These are phyloP conservation scores for Eucalyptus grandis DNA, from an alignment of 345 rosid genomes.

Conservation along the genomic window DNA sequence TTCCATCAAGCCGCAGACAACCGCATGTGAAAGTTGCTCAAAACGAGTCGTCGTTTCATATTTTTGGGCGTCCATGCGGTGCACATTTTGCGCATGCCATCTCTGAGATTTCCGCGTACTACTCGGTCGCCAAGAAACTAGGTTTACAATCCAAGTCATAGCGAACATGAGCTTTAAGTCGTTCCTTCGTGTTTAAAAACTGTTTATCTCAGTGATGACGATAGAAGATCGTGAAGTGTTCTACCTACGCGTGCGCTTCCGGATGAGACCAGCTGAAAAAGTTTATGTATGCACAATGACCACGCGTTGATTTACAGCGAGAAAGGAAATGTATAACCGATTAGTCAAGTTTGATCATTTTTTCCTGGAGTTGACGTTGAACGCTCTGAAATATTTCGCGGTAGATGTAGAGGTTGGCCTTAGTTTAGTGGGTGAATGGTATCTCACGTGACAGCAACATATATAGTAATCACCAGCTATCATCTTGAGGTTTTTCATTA, in stretches of 20 bases:
- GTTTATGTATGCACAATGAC: background rate
- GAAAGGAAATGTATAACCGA: background rate
- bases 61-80: background rate
- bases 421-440: background rate
- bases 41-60: background rate
- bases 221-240: background rate
- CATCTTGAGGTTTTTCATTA: background rate
- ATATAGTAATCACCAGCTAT: background rate
- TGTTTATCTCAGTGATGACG: background rate
- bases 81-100: background rate
- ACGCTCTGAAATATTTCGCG: background rate
- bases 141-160: background rate
- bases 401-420: background rate
- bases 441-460: background rate
- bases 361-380: background rate
- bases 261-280: background rate
- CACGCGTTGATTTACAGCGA: background rate
- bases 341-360: background rate
- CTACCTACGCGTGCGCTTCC: background rate
- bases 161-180: background rate
- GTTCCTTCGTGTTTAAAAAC: background rate
- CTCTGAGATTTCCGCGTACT: background rate
- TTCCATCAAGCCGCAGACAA: background rate
- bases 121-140: background rate
- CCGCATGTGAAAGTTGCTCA: background rate